These are phyloP conservation scores for Fusarium pseudoanthophilum DNA, from an alignment of 2,329 filamentous ascomycete species.

Conservation along the genomic window DNA sequence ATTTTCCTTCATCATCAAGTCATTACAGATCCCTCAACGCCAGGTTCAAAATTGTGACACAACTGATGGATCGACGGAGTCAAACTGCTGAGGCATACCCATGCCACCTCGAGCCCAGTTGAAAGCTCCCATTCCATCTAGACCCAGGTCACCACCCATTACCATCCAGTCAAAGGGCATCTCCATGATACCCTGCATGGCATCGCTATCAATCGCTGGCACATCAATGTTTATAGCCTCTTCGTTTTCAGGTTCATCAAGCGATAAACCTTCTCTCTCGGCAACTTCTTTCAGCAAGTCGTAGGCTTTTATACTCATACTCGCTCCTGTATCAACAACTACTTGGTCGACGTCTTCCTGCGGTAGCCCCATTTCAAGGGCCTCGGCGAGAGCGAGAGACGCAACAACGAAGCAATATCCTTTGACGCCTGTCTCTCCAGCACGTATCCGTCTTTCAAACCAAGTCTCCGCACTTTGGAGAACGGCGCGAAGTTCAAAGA, in stretches of 20 bases:
- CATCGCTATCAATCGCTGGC: slow-evolving; percentile 12
- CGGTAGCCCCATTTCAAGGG: slow-evolving; percentile 45
- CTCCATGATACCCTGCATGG: slow-evolving; percentile 41
- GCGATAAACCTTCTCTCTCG: slow-evolving; percentile 34
- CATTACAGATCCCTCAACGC: not conserved
- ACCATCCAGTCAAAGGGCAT: slow-evolving; percentile 43
- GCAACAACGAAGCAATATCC: slow-evolving; percentile 51
- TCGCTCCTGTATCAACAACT: slow-evolving; percentile 43
- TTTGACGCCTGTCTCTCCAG: slow-evolving; percentile 59
- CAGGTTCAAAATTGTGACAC: slow-evolving; percentile 24
- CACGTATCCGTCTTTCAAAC: slow-evolving; percentile 49
- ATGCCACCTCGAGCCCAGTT: slow-evolving; percentile 24
- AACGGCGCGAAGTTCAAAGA: slow-evolving; percentile 48
- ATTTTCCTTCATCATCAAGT: not conserved
- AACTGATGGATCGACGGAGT: slow-evolving; percentile 30
- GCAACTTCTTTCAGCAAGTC: slow-evolving; percentile 51
- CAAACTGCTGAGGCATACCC: slow-evolving; percentile 23
- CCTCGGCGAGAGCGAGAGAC: slow-evolving; percentile 49
- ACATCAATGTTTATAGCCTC: slow-evolving; percentile 1
- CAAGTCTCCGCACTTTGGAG: slow-evolving; percentile 47
- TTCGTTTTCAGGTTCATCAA: slow-evolving; percentile 18
- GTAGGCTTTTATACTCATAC: slow-evolving; percentile 44
- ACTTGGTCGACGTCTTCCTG: slow-evolving; percentile 47
- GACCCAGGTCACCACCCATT: slow-evolving; percentile 32
- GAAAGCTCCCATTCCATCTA: slow-evolving; percentile 38